Evolutionary conservation across 2,329 filamentous ascomycete genomes (phyloP).

Genomic region (Phyllosticta citrichinensis): DNA sequence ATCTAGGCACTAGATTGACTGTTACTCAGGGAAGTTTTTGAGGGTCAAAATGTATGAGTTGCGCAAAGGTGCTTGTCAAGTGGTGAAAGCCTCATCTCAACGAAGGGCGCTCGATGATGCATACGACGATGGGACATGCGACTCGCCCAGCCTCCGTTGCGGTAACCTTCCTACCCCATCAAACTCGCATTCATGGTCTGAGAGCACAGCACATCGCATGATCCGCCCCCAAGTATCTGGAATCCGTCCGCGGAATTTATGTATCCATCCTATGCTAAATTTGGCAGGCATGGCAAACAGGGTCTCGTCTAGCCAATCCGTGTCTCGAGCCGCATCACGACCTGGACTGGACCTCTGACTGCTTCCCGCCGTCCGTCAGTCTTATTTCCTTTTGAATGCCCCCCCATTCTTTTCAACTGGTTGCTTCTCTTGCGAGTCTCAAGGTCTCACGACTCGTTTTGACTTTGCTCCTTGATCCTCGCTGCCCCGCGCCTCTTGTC

Average conservation of each 20-base stretch:
- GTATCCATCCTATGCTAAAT: not conserved
- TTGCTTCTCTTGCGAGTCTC: not conserved
- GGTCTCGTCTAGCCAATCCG: not conserved
- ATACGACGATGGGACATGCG: not conserved
- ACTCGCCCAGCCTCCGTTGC: not conserved
- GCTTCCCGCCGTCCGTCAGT: not conserved
- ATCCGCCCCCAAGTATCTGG: not conserved
- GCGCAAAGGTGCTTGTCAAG: not conserved
- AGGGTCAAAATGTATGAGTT: not conserved
- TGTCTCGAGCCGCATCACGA: not conserved
- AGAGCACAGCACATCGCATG: not conserved
- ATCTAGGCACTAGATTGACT: not conserved
- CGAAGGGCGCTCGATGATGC: not conserved
- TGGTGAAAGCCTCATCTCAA: not conserved
- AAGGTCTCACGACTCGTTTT: not conserved
- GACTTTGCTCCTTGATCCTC: not conserved
- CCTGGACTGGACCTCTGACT: not conserved
- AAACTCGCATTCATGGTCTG: not conserved
- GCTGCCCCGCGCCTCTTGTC: conserved; percentile 14
- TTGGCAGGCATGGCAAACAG: not conserved
- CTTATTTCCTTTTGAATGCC: not conserved
- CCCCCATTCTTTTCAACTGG: not conserved
- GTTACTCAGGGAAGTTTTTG: not conserved
- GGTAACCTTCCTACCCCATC: not conserved
- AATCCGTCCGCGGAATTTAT: not conserved